phyloP scores from a whole-genome alignment of 164 flowering plant species.

The Berberis thunbergii region DNA sequence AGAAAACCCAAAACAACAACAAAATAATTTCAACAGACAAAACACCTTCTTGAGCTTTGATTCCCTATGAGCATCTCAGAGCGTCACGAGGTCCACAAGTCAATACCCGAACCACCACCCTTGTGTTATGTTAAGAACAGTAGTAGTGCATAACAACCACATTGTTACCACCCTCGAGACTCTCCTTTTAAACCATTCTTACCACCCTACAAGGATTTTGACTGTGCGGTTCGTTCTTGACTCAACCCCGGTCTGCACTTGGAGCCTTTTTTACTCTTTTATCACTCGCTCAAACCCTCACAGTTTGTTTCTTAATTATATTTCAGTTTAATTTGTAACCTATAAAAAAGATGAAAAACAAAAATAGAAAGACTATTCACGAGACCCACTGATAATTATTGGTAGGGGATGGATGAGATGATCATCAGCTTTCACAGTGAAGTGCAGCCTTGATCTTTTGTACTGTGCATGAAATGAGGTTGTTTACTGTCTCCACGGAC shows the following conservation, averaged over 20 bases:
- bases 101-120: slow-evolving; percentile 99
- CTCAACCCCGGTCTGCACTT: slow-evolving; percentile 47
- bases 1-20: too few species aligned
- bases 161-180: not conserved
- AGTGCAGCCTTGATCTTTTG: slow-evolving; percentile 96
- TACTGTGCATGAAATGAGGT: slow-evolving; percentile 88
- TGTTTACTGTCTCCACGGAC: slow-evolving; percentile 94
- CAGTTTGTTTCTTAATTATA: not conserved
- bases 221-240: slow-evolving; percentile 99
- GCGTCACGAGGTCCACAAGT: slow-evolving; percentile 38
- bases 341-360: not conserved
- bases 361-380: not conserved
- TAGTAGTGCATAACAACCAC: too few species aligned
- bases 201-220: slow-evolving; percentile 48
- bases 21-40: not conserved
- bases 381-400: not conserved
- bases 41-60: not conserved
- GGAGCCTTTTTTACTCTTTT: not conserved
- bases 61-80: not conserved
- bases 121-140: slow-evolving; percentile 31
- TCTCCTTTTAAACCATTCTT: slow-evolving; percentile 10
- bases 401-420: not conserved
- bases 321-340: not conserved
- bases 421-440: slow-evolving; percentile 51
- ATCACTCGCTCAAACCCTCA: too few species aligned